phyloP scores from a whole-genome alignment of 495 filamentous ascomycete genomes.

The Trichoderma erinaceum region DNA sequence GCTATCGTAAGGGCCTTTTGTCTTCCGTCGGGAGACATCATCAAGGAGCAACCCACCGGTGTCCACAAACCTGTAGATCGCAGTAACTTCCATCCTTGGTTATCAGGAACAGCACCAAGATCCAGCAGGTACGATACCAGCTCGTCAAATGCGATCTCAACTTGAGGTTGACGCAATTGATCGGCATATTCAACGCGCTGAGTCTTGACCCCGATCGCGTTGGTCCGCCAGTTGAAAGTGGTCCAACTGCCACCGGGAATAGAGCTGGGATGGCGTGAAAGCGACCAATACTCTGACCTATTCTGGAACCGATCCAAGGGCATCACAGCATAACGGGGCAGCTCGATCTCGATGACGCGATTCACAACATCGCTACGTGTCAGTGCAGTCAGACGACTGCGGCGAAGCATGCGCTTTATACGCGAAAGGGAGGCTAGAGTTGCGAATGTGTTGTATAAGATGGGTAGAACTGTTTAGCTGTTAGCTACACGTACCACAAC shows the following conservation, averaged over 20 bases:
- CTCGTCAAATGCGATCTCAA: constrained; percentile 57
- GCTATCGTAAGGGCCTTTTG: constrained; percentile 50
- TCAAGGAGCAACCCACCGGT: constrained; percentile 52
- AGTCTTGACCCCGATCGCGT: constrained; percentile 52
- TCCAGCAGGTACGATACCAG: constrained; percentile 57
- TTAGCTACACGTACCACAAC: neutral
- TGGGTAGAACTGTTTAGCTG: constrained; percentile 45
- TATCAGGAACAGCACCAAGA: constrained; percentile 53
- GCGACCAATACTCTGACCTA: constrained; percentile 48
- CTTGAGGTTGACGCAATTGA: constrained; percentile 58
- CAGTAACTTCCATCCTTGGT: constrained; percentile 52
- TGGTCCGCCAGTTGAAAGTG: constrained; percentile 56
- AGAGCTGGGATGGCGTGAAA: constrained; percentile 38
- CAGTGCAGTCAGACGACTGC: constrained; percentile 47
- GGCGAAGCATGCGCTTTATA: constrained; percentile 50
- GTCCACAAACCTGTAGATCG: constrained; percentile 57
- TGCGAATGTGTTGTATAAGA: constrained; percentile 53
- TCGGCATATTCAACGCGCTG: constrained; percentile 60
- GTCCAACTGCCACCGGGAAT: constrained; percentile 59
- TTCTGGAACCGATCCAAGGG: constrained; percentile 50
- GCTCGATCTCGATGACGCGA: constrained; percentile 59
- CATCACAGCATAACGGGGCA: constrained; percentile 56
- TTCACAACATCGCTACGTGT: constrained; percentile 58
- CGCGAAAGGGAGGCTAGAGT: constrained; percentile 50
- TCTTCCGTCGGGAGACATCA: constrained; percentile 47